These are phyloP conservation scores for Populus hybrid DNA, from an alignment of 441 rosid genomes.

Conservation along the genomic window DNA sequence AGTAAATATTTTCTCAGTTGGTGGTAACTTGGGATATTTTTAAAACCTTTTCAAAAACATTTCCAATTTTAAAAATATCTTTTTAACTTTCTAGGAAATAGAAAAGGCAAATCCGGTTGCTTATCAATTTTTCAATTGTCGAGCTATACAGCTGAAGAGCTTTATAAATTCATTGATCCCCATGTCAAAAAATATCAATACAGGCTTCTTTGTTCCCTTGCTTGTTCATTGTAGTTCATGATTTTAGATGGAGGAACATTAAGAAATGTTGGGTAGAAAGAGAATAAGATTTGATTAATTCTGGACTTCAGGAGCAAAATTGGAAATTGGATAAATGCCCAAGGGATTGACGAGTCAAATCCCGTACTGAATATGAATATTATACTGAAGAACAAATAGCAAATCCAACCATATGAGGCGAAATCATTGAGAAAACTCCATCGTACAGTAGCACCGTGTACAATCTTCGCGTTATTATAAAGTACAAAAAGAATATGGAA, in stretches of 20 bases:
- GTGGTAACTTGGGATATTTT: too few relatives aligned
- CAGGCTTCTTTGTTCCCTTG: background rate
- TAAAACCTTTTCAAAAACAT: too few relatives aligned
- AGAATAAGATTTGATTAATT: background rate
- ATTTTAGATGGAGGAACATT: background rate
- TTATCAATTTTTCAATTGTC: background rate
- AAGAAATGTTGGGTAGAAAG: background rate
- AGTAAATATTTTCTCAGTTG: too few relatives aligned
- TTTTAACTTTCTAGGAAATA: background rate
- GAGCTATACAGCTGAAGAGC: background rate
- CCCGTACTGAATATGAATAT: background rate
- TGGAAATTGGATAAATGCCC: background rate
- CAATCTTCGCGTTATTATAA: background rate
- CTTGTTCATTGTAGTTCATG: background rate
- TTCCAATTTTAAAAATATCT: background rate
- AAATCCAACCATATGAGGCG: background rate
- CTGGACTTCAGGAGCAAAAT: background rate
- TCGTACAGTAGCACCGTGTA: background rate
- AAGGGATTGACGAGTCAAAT: background rate
- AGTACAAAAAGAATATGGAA: constrained; percentile 10
- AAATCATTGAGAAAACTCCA: background rate
- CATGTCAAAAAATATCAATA: background rate
- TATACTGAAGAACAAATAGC: background rate
- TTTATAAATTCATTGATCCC: background rate
- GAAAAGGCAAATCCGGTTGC: background rate